A percentile compares a stretch with the other conserved stretches of the same genome.
These are phyloP conservation scores for Hericium coralloides DNA, from an alignment of 768 basidiomycete genomes.

Conservation along the genomic window DNA sequence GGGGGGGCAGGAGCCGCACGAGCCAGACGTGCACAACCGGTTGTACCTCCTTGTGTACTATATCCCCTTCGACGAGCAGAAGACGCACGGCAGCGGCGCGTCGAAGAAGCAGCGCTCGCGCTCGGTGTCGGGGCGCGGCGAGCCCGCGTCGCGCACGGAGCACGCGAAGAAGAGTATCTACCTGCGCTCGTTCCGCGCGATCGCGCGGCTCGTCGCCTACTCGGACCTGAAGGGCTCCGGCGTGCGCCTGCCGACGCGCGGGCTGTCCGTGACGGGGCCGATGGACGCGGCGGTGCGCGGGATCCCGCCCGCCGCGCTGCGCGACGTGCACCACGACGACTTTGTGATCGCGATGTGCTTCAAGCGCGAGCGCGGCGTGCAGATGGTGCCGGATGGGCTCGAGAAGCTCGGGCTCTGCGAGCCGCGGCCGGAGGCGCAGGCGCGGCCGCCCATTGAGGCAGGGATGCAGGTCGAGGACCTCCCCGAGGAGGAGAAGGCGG, in stretches of 20 bases:
- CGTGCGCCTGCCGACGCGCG: conserved; percentile 63
- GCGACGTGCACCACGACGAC: conserved; percentile 28
- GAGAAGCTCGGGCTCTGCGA: conserved; percentile 62
- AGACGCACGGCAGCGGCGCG: conserved; percentile 15
- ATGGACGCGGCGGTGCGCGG: conserved; percentile 31
- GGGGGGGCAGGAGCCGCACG: conserved; percentile 15
- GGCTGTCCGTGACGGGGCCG: conserved; percentile 56
- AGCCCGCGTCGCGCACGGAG: conserved; percentile 21
- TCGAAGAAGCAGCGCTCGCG: conserved; percentile 36
- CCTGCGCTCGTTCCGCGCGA: conserved; percentile 60
- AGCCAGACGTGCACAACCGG: conserved; percentile 41
- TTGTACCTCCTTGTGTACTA: conserved; percentile 79
- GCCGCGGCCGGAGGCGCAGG: conserved; percentile 10
- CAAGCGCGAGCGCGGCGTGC: conserved; percentile 57
- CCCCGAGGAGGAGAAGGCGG: conserved; percentile 31
- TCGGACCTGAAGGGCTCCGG: conserved; percentile 66
- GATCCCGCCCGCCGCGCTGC: conserved; percentile 26
- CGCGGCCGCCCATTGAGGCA: conserved; percentile 1
- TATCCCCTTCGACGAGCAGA: conserved; percentile 38
- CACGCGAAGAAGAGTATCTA: conserved; percentile 26
- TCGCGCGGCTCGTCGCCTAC: conserved; percentile 65
- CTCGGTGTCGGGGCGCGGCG: conserved; percentile 24
- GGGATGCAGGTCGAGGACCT: conserved; percentile 26
- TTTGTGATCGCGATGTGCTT: conserved; percentile 54
- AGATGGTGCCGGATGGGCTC: conserved; percentile 76